Evolutionary conservation across 495 filamentous ascomycete genomes (phyloP), one percentile per base, ranked within the genome.

Genomic region (Penicillium malachiteum): DNA sequence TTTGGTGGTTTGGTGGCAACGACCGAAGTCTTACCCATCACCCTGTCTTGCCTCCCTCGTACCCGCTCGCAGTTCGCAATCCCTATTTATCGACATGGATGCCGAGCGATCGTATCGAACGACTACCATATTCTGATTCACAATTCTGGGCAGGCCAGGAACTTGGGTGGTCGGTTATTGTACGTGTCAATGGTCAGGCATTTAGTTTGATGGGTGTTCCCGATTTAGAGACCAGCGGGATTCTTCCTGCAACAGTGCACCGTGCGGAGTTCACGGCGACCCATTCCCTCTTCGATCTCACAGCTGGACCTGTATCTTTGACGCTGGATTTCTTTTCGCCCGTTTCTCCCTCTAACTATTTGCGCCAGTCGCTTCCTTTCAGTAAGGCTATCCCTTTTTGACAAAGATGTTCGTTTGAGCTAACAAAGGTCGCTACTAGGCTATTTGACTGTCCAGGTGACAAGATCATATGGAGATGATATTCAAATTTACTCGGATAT

Each of bases 331-430:
- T 95, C 69, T 80, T 93, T 49, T 93, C 90, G 12, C 91, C 91
- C 0, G 86, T 96, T n/a, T 93, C 91, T 0, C 88, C 90, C 1
- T 86, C 87, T 0, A 92, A 90, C 50, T 91, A 90, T 16, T 64
- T 93, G 39, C 80, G 89, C 54, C 91, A 96, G 69, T 86, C 88
- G 31, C 80, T 96, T 34, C 91, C 91, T 33, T 92, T 89, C 33
- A 84, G 84, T 73, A 60, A 57, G 67, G 41, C 40, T 33, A 37
- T 37, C 5, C 34, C 7, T 10, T 37, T 37, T 13, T 9, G 9
- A 10, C 34, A 9, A 37, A 34, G 13, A 17, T 7, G 18, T 18
- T n/a, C 7, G 16, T 50, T 21, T 2, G 34, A 13, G 8, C 34
- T 37, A 37, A 37, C 12, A 13, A 10, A 37, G 34, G 12, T 9